These are phyloP conservation scores for Trichoderma citrinoviride DNA, from an alignment of 2,329 filamentous ascomycete genomes.

Conservation along the genomic window DNA sequence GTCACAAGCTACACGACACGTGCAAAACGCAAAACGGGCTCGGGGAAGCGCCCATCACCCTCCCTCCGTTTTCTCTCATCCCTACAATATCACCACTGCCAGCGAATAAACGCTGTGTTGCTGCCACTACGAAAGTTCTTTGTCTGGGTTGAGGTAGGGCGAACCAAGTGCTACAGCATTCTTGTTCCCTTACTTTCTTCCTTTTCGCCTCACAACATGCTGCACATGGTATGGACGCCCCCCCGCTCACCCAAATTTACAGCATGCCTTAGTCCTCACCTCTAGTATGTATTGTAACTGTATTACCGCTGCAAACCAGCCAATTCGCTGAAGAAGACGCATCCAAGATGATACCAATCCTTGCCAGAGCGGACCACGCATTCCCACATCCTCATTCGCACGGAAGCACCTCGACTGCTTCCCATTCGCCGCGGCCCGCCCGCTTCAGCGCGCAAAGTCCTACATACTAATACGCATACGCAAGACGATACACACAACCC, in stretches of 20 bases:
- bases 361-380: not conserved
- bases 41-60: not conserved
- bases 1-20: not conserved
- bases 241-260: not conserved
- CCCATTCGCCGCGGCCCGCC: not conserved
- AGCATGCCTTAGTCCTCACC: too few species aligned
- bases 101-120: not conserved
- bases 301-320: too few species aligned
- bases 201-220: not conserved
- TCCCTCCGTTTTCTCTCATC: not conserved
- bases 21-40: not conserved
- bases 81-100: not conserved
- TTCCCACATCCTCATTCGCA: conserved; percentile 2
- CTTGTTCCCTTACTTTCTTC: not conserved
- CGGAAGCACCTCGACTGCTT: not conserved
- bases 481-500: too few species aligned
- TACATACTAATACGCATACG: too few species aligned
- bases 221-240: not conserved
- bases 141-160: not conserved
- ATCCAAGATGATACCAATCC: not conserved
- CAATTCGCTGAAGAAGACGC: too few species aligned
- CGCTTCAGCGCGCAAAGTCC: not conserved
- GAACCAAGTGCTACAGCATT: not conserved
- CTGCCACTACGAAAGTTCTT: not conserved
- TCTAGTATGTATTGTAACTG: not conserved